phyloP scores from a whole-genome alignment of 2,329 filamentous ascomycete species.

The Chaetothyriales sp. region DNA sequence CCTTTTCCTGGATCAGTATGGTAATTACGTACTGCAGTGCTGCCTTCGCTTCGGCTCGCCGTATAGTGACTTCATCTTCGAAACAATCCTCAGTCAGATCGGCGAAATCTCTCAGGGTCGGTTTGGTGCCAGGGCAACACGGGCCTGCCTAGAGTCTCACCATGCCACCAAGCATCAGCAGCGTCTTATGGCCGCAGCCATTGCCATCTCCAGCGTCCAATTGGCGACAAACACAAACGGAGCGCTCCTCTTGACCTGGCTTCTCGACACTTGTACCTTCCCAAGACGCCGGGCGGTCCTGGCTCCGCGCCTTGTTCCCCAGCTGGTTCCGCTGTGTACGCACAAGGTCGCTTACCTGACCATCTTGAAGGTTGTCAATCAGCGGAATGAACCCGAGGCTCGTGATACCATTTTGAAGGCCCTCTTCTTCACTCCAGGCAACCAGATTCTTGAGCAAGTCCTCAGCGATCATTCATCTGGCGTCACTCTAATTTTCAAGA shows the following conservation, averaged over 20 bases:
- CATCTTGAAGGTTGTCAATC: constrained; percentile 95
- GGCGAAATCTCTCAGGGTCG: constrained; percentile 88
- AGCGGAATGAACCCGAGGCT: constrained; percentile 84
- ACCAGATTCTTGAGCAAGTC: constrained; percentile 77
- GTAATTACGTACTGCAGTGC: constrained; percentile 95
- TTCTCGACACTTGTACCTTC: constrained; percentile 95
- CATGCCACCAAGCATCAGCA: constrained; percentile 92
- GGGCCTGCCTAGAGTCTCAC: constrained; percentile 90
- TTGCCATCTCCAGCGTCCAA: constrained; percentile 92
- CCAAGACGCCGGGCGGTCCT: constrained; percentile 79
- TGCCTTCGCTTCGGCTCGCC: constrained; percentile 82
- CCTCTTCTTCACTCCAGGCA: constrained; percentile 78
- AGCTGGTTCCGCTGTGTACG: constrained; percentile 87
- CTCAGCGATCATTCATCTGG: constrained; percentile 82
- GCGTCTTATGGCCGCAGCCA: constrained; percentile 80
- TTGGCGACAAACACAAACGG: constrained; percentile 93
- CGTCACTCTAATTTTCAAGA: constrained; percentile 94
- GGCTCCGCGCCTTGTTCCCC: constrained; percentile 79
- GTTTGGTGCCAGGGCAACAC: constrained; percentile 90
- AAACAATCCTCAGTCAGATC: constrained; percentile 85
- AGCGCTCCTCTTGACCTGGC: constrained; percentile 87
- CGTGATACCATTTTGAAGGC: constrained; percentile 79
- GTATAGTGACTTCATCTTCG: constrained; percentile 93
- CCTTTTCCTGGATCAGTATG: constrained; percentile 91
- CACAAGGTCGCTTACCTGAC: constrained; percentile 98